Base-by-base conservation (phyloP, 768 basidiomycete genomes). In the Termitomyces sp. region DNA sequence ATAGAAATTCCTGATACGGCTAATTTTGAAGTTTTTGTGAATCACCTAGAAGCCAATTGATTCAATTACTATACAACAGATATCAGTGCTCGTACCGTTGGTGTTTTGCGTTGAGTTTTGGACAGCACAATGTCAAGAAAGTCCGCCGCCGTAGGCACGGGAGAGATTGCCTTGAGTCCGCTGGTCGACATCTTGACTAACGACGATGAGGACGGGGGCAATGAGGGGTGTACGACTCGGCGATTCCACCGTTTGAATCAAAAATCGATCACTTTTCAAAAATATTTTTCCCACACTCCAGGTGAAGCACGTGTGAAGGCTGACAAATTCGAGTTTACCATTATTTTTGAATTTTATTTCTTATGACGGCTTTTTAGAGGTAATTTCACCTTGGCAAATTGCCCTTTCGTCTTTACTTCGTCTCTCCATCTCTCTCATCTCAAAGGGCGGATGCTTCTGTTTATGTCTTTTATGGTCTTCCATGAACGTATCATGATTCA, bases 11-110 rank as follows among this genome's bases (percentile, higher is more conserved):
- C 96, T 85, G 75, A 98, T 98, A 64, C 96, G 89, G 63, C 93
- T 95, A 73, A 99, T 99, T 79, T 99, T 98, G 81, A 97, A 98
- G 80, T 98, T 98, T 81, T 97, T 98, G 75, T 98, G 97, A 70
- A 98, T 98, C 63, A 95, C 94, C 92, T 93, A 65, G 31, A 61
- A 40, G 12, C 34, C 9, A 50, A 41, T 50, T 43, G 50, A 57
- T 8, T 25, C 4, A 31, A 16, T 27, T 35, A 38, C 43, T 48
- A 42, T 50, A 31, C 9, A 29, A 62, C 19, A 25, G n/a, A 35
- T 41, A 16, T 37, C 14, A 49, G 53, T 52, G 19, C 27, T 31
- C 80, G 59, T 64, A 92, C 93, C 29, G 96, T 98, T 10, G 96
- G 96, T 25, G 96, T 98, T 80, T 98, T 98, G 67, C 96, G 80